A percentile compares a stretch with the other conserved stretches of the same genome.
Evolutionary conservation across 1,284 basidiomycete genomes (phyloP).

Genomic region (Cryptococcus sp.): DNA sequence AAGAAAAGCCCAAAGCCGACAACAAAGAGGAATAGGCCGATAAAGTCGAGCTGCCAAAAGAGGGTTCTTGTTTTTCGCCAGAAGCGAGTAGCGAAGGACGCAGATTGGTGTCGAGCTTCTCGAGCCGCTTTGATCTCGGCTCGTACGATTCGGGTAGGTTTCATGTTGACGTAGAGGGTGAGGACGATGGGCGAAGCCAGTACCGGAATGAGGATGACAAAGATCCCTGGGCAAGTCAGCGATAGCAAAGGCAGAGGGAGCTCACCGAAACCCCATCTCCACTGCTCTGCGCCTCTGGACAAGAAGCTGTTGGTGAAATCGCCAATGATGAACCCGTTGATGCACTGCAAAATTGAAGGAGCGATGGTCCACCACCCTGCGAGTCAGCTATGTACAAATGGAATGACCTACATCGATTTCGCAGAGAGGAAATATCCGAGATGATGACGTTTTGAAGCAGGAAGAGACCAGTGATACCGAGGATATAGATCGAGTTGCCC

Average conservation of each 20-base stretch:
- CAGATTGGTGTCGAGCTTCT: not conserved
- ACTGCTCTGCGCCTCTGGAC: constrained; percentile 13
- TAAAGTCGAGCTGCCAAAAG: constrained; percentile 42
- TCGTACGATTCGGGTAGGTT: constrained; percentile 8
- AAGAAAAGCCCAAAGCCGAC: constrained; percentile 40
- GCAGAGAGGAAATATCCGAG: constrained; percentile 34
- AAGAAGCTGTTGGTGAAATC: constrained; percentile 20
- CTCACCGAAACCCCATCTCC: constrained; percentile 40
- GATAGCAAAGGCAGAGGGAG: not conserved
- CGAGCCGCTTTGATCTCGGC: constrained; percentile 7
- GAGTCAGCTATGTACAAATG: not conserved
- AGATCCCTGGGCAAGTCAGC: constrained; percentile 24
- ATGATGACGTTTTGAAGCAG: constrained; percentile 39
- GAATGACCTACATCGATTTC: constrained; percentile 24
- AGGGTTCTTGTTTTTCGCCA: constrained; percentile 10
- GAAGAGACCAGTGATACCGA: constrained; percentile 42
- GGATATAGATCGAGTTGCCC: constrained; percentile 40
- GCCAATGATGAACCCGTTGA: constrained; percentile 41
- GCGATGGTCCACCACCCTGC: constrained; percentile 40
- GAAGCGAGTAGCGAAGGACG: not conserved
- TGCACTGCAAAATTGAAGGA: constrained; percentile 32
- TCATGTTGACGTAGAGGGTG: constrained; percentile 19
- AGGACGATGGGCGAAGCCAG: constrained; percentile 35
- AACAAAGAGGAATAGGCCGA: constrained; percentile 41
- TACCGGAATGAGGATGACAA: constrained; percentile 34